Evolutionary conservation across 305 asterid species (phyloP), one percentile per base, ranked within the genome.

Genomic region (Plantago lanceolata): DNA sequence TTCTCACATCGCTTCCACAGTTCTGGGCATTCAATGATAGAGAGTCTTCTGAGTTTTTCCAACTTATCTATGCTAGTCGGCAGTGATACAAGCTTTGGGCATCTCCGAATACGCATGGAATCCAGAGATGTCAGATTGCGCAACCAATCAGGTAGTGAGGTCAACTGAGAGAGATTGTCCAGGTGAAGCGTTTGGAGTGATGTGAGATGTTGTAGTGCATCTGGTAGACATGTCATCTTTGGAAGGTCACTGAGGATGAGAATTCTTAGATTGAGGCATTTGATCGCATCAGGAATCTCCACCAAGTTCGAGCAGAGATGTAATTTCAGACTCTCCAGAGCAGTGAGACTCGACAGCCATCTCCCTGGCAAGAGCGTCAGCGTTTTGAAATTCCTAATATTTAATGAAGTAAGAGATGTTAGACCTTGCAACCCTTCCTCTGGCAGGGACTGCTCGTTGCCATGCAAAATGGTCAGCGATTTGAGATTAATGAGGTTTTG

Each of bases 1-100:
- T 45, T 68, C 43, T 68, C 72, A 68, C 66, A 68, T 16, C 61
- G 61, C 47, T 14, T 68, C 54, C 20, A 26, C 24, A 52, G 35
- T 43, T 50, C 33, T 68, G 67, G 44, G 19, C 64, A 59, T 3
- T 4, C 5, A 2, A 2, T 7, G 43, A 59, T 19, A 2, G 0
- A 2, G 8, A 59, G 21, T 0, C 17, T 9, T 19, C 24, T 8
- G 16, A 68, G 59, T 40, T 18, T 4, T 17, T 14, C 15, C 63
- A 57, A 6, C 17, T 33, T 12, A n/a, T 33, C 14, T 5, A 57
- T 17, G 17, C 19, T 15, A 5, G 16, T 15, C 8, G 63, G 63
- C 33, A 57, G 13, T 17, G 63, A 57, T 33, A 5, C 48, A 57
- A 57, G 48, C 24, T 33, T 57, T 31, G 5, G 14, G 63, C 63